Percentiles rank a stretch among this genome's conserved stretches.
Evolutionary conservation across 345 rosid species (phyloP).

Genomic region (Eucalyptus urophylla): DNA sequence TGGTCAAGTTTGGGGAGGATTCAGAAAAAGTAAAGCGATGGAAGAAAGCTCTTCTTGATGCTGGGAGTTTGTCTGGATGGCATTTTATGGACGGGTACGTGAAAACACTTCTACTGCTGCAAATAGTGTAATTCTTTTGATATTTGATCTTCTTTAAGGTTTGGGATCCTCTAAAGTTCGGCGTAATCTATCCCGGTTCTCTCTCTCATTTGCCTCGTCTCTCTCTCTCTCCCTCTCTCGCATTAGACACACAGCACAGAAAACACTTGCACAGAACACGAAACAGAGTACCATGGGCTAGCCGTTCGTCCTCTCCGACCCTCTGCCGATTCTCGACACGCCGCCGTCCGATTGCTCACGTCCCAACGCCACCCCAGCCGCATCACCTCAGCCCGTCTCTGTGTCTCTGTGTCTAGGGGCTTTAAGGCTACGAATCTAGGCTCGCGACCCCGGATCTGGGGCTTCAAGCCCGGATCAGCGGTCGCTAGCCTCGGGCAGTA

Average conservation of each 20-base stretch:
- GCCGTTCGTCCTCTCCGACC: not conserved
- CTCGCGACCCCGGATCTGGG: not conserved
- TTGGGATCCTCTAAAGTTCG: no score
- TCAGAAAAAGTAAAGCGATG: no score
- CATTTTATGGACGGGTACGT: no score
- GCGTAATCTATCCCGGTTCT: no score
- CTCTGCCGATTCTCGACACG: not conserved
- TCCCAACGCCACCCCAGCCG: not conserved
- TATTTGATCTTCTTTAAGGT: no score
- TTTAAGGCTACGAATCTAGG: not conserved
- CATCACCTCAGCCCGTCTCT: not conserved
- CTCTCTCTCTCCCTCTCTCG: no score
- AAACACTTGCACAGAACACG: not conserved
- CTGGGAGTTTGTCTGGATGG: accelerated
- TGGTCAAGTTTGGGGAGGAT: no score
- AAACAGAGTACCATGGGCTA: not conserved
- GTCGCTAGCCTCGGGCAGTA: not conserved
- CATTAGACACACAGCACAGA: no score
- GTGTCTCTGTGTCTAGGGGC: not conserved
- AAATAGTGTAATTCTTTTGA: no score
- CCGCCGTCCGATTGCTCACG: not conserved
- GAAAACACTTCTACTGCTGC: no score
- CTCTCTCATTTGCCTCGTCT: no score
- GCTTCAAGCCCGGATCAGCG: not conserved
- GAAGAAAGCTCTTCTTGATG: no score